Evolutionary conservation across 805 yeast genomes (phyloP).

Genomic region (Pichia paraexigua): DNA sequence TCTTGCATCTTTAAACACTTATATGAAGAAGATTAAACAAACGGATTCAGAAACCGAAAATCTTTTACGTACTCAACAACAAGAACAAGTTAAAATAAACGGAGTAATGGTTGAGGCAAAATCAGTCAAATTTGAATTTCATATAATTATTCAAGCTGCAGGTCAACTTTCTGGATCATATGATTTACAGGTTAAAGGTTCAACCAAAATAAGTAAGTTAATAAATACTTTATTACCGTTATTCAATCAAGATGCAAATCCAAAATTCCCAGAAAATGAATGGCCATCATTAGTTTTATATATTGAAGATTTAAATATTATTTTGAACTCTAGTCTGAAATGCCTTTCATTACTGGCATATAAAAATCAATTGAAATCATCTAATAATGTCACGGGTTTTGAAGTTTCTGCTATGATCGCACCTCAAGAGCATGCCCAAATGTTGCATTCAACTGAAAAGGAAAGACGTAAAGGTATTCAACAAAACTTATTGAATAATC

Average conservation of each 20-base stretch:
- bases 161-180: slow-evolving; percentile 10
- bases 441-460: not conserved
- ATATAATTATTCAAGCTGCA: slow-evolving; percentile 7
- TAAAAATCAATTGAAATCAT: not conserved
- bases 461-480: not conserved
- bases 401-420: slow-evolving; percentile 14
- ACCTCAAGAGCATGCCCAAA: slow-evolving; percentile 6
- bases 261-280: slow-evolving; percentile 1
- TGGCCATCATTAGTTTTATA: not conserved
- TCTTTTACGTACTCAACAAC: slow-evolving; percentile 13
- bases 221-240: slow-evolving; percentile 2
- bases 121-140: slow-evolving; percentile 6
- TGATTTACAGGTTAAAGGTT: slow-evolving; percentile 11
- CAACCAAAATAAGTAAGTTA: slow-evolving; percentile 6
- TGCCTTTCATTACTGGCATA: slow-evolving; percentile 6
- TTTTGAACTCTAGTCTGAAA: slow-evolving; percentile 1
- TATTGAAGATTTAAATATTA: slow-evolving; percentile 6
- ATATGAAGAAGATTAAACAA: not conserved
- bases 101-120: not conserved
- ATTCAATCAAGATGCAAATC: slow-evolving; percentile 5
- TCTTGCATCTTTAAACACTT: slow-evolving; percentile 1
- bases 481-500: not conserved
- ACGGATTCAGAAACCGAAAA: slow-evolving; percentile 12
- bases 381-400: slow-evolving; percentile 13
- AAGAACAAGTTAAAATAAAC: not conserved